Percentiles rank a stretch among this genome's conserved stretches.
These are phyloP conservation scores for Vigna hirtella DNA, from an alignment of 306 rosid genomes.

Conservation along the genomic window DNA sequence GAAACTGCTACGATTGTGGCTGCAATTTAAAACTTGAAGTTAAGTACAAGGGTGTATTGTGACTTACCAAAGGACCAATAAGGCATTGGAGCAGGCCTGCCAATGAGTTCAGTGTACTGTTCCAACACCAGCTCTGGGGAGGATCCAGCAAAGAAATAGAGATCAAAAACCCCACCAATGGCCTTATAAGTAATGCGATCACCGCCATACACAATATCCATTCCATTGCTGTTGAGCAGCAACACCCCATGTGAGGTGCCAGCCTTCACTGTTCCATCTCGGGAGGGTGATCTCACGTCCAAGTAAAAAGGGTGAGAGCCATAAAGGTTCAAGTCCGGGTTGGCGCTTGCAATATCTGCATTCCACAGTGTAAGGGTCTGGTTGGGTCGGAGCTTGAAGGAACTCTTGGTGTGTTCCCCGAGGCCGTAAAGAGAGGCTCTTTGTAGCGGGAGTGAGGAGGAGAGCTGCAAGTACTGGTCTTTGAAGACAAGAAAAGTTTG, in stretches of 20 bases:
- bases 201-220: slow-evolving; percentile 72
- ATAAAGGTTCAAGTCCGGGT: slow-evolving; percentile 66
- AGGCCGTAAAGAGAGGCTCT: slow-evolving; percentile 71
- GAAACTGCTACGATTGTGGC: not conserved
- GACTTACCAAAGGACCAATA: slow-evolving; percentile 93
- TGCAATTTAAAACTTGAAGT: not conserved
- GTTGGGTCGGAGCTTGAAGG: slow-evolving; percentile 63
- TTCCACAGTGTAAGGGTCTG: slow-evolving; percentile 71
- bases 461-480: slow-evolving; percentile 77
- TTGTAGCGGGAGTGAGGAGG: slow-evolving; percentile 64
- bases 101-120: slow-evolving; percentile 80
- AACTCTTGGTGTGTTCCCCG: slow-evolving; percentile 75
- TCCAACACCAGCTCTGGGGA: slow-evolving; percentile 72
- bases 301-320: slow-evolving; percentile 92
- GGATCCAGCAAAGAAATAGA: slow-evolving; percentile 76
- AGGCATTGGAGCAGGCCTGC: slow-evolving; percentile 85
- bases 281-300: slow-evolving; percentile 64
- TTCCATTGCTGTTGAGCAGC: slow-evolving; percentile 78
- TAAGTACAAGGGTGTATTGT: not conserved
- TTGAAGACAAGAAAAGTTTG: slow-evolving; percentile 64
- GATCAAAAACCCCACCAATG: slow-evolving; percentile 81
- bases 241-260: slow-evolving; percentile 84
- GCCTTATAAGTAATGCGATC: slow-evolving; percentile 70
- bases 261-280: slow-evolving; percentile 48
- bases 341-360: slow-evolving; percentile 58